These are phyloP conservation scores for Sechiopsis laciniata DNA, from an alignment of 306 rosid genomes.

Conservation along the genomic window DNA sequence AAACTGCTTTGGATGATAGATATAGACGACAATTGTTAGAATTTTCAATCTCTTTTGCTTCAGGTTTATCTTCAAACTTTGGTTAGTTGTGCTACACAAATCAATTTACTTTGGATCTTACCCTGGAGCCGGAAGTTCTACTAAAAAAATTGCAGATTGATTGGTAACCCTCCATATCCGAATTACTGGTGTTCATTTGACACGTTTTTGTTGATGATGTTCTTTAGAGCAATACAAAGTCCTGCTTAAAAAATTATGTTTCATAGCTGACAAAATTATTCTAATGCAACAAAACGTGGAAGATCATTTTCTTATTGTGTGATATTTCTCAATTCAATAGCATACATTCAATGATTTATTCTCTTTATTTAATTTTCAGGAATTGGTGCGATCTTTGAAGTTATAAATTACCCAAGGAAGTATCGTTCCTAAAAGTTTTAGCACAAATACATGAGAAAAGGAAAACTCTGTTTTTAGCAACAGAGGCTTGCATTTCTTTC, in stretches of 20 bases:
- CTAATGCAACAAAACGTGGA: conserved; percentile 8
- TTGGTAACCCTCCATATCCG: conserved; percentile 22
- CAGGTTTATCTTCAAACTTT: conserved; percentile 26
- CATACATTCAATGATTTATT: not conserved
- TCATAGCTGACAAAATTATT: conserved; percentile 11
- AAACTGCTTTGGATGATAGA: conserved; percentile 15
- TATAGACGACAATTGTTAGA: not conserved
- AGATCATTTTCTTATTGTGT: conserved; percentile 8
- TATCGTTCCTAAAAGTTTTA: not conserved
- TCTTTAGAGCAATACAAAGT: not conserved
- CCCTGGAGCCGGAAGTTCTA: conserved; percentile 27
- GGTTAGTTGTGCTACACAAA: conserved; percentile 23
- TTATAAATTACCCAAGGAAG: not conserved
- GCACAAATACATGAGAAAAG: not conserved
- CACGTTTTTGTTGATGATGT: conserved; percentile 21
- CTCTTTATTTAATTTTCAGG: not conserved
- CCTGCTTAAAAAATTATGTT: not conserved
- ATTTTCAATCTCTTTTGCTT: conserved; percentile 17
- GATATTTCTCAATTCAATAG: not conserved
- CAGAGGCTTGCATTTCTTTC: conserved; percentile 15
- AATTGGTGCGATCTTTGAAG: not conserved
- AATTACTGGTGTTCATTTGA: conserved; percentile 21
- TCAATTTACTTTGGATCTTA: conserved; percentile 4
- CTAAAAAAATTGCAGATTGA: conserved; percentile 37
- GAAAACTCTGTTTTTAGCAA: not conserved